Base-by-base conservation (phyloP, 495 filamentous ascomycete genomes). In the Tuber borchii region DNA sequence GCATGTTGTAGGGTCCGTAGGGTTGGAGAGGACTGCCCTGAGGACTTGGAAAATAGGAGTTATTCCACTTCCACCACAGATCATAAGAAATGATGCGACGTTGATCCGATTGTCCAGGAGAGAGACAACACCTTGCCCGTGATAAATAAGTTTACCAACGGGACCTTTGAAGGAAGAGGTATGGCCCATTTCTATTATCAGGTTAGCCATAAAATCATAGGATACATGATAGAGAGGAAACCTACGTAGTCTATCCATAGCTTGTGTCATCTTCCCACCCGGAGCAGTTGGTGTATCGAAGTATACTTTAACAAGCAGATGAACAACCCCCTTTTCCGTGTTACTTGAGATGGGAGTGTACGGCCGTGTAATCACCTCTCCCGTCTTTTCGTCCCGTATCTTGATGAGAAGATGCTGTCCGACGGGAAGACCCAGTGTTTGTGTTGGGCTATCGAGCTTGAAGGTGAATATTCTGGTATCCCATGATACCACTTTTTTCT, bases 21-120 rank as follows among this genome's bases (percentile, higher is more conserved):
- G 73, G 70, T 86, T 83, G 69, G 87, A 85, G 85, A 93, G 88
- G 2, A 95, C 89, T 6, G 93, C 93, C 43, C 93, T 86, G 48
- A 97, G 86, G 1, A 97, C 93, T 77, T 97, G 92, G 85, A 91
- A 97, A 74, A 97, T 92, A 1, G 95, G 95, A 61, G 95, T 98
- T 80, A 98, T 93, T 3, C 95, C 95, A 4, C 89, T 92, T 48
- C 95, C 95, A 43, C 88, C 95, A 77, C 92, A 95, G 71, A 98
- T 91, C 95, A 98, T 97, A 78, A 90, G 86, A 83, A 98, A 94
- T 39, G 86, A 87, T 61, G 87, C 87, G 1, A 97, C 89, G 2
- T 77, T 84, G 20, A 92, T 84, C 17, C 73, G 73, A 46, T 85
- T 86, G 5, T 88, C 90, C 51, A 88, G 88, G 48, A 97, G 84